Evolutionary conservation across 768 basidiomycete species (phyloP), one percentile per base, ranked within the genome.

Genomic region (Phallus indusiatus): DNA sequence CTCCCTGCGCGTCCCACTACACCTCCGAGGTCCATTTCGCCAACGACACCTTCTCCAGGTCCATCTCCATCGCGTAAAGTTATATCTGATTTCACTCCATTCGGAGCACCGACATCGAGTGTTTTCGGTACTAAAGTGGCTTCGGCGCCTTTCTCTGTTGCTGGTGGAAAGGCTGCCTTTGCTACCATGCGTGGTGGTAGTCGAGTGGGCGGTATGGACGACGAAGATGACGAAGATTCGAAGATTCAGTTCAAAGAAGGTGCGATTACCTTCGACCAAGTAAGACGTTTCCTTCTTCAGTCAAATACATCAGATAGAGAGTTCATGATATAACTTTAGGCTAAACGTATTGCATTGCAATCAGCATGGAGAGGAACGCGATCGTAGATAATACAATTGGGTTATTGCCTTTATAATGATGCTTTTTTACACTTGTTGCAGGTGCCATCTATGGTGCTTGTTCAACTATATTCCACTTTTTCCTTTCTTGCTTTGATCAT

Each of bases 181-280:
- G 90, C 88, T 18, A 85, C 85, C 10, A 84, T 92, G 57, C 78
- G 89, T 61, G 68, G 71, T 68, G 47, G 67, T 33, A 68, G 74
- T 54, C 71, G 64, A 53, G 75, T 66, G 55, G 64, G 67, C 16
- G 60, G 62, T 12, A 77, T 77, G 59, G 82, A 84, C 8, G 88
- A 88, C n/a, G 89, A 91, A 0, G 90, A 93, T 0, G 91, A 82
- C 1, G 81, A 83, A 0, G 80, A 81, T 0, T 78, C 84, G 70
- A 82, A 75, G 63, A 82, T 96, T 21, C 85, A 88, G 66, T 74
- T 95, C 63, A 75, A 78, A 64, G 89, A 92, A 67, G 89, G 86
- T 65, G 84, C 86, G 33, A 97, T 99, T 69, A 86, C 90, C 12
- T 76, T 96, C 60, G 95, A 98, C 64, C 95, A 97, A 81, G 93